Evolutionary conservation across 192 early-diverging fungal genomes (phyloP).

Genomic region (Coemansia sp.): DNA sequence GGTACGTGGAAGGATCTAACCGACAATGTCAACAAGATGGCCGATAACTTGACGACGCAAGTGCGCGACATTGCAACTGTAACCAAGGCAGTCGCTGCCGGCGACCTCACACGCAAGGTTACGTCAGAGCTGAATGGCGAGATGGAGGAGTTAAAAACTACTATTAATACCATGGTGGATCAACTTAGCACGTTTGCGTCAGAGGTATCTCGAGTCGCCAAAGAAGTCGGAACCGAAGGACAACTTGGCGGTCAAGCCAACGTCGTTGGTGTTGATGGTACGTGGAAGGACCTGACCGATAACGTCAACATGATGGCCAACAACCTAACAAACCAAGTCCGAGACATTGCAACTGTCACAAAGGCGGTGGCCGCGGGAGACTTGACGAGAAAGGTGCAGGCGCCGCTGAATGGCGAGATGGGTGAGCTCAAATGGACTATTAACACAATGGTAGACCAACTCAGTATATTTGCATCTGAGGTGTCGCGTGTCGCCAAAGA

Average conservation of each 20-base stretch:
- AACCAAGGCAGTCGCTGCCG: conserved; percentile 62
- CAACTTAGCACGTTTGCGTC: conserved; percentile 56
- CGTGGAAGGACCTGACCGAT: conserved; percentile 63
- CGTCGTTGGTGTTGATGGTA: conserved; percentile 58
- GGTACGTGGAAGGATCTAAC: conserved; percentile 64
- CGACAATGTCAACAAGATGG: conserved; percentile 61
- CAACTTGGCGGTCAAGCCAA: conserved; percentile 55
- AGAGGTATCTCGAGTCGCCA: conserved; percentile 67
- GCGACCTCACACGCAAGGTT: conserved; percentile 38
- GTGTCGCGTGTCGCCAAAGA: conserved; percentile 67
- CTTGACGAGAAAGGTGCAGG: conserved; percentile 22
- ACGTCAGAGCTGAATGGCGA: conserved; percentile 48
- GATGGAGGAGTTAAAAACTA: conserved; percentile 18
- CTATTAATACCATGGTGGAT: conserved; percentile 18
- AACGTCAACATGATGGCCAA: conserved; percentile 66
- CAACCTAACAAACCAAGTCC: conserved; percentile 63
- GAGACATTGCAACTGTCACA: conserved; percentile 56
- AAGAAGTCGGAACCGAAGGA: conserved; percentile 60
- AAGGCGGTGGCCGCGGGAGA: conserved; percentile 18
- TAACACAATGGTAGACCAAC: conserved; percentile 22
- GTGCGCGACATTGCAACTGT: conserved; percentile 59
- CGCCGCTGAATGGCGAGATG: conserved; percentile 57
- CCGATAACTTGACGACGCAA: conserved; percentile 57
- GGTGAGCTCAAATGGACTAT: conserved; percentile 5
- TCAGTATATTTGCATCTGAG: conserved; percentile 59